Evolutionary conservation across 345 rosid species (phyloP), one percentile per base, ranked within the genome.

Genomic region (Rubroshorea leprosula): DNA sequence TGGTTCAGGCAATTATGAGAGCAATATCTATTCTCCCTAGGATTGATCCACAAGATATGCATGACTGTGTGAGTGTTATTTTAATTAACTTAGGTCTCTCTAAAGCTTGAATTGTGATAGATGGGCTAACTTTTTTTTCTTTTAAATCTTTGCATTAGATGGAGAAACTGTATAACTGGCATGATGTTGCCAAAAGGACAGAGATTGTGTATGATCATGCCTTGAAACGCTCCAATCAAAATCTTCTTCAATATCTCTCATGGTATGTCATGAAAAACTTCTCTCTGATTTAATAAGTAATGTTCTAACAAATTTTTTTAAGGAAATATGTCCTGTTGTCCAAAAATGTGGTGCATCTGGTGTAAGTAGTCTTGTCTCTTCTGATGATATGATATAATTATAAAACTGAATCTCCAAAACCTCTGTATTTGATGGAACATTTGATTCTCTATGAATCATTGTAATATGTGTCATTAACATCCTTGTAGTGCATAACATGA

Each of bases 81-180:
- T 31, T 22, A 15, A 15, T 27, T 14, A 24, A 35, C 6, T 54
- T 41, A 7, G 35, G 5, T 60, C 23, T 25, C 27, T 59, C 8
- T 39, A 6, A 45, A 18, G 15, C 55, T 60, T 46, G 27, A 46
- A 23, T 9, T 52, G 16, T 55, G 21, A 46, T 18, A 25, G 23
- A 27, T 58, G 24, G 31, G 51, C 21, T 17, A 54, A 51, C 41
- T 6, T 52, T 13, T 60, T 14, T 50, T 54, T 25, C 10, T 54
- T 27, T 23, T 21, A 21, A 20, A 15, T 31, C 13, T 55, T 44
- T 23, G 24, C 65, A 26, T 47, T 43, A 82, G 88, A 80, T 89
- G 91, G 89, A 75, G 78, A 79, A 77, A 65, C 94, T 93, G 41
- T 93, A 93, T 55, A 79, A 81, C 74, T 93, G 97, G 99, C 93